Evolutionary conservation across 2,329 filamentous ascomycete species (phyloP).

Genomic region (Fusarium sp.): DNA sequence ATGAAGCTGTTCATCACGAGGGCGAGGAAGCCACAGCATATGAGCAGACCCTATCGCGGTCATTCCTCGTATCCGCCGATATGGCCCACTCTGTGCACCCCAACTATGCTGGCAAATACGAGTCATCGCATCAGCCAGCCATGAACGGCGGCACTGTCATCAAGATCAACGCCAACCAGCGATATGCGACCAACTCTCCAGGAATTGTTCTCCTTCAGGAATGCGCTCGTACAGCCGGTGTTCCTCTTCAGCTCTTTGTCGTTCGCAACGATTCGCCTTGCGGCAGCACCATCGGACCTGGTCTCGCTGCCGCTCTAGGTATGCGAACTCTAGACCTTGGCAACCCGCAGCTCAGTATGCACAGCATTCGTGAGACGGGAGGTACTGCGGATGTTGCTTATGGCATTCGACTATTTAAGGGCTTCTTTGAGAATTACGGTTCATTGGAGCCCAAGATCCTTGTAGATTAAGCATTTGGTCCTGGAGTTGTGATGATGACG

Average conservation of each 20-base stretch:
- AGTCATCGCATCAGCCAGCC: conserved; percentile 88
- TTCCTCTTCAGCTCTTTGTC: conserved; percentile 95
- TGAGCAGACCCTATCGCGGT: conserved; percentile 91
- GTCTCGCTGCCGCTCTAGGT: conserved; percentile 89
- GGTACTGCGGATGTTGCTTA: conserved; percentile 90
- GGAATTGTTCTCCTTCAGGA: conserved; percentile 95
- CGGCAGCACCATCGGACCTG: conserved; percentile 97
- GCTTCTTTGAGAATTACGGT: conserved; percentile 90
- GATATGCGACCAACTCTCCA: conserved; percentile 96
- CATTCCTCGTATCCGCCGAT: conserved; percentile 95
- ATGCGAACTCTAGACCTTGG: conserved; percentile 92
- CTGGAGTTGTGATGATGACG: conserved; percentile 22
- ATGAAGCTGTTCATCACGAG: conserved; percentile 71
- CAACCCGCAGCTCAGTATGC: conserved; percentile 96
- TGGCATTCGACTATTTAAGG: conserved; percentile 86
- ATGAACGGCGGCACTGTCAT: conserved; percentile 98
- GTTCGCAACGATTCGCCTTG: conserved; percentile 96
- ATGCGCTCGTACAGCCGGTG: conserved; percentile 79
- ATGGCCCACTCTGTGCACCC: conserved; percentile 98
- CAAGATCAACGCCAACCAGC: conserved; percentile 98
- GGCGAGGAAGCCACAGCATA: conserved; percentile 83
- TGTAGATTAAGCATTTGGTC: conserved; percentile 73
- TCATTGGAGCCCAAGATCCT: conserved; percentile 85
- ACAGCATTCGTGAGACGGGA: conserved; percentile 94
- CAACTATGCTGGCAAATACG: conserved; percentile 94